Evolutionary conservation across 805 yeast species (phyloP).

Genomic region (Hanseniaspora occidentalis): DNA sequence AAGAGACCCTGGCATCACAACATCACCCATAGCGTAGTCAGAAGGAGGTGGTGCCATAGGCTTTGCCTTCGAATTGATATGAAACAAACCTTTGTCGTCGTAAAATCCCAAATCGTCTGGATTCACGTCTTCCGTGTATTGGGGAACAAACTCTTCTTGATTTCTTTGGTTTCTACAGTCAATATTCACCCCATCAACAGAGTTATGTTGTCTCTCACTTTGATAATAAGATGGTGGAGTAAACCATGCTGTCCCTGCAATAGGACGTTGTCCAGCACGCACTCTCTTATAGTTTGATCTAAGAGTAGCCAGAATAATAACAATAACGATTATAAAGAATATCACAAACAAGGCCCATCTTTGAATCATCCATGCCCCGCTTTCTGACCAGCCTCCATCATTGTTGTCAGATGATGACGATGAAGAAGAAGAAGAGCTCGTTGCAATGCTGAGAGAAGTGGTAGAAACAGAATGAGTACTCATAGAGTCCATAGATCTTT

Average conservation of each 20-base stretch:
- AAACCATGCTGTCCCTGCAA: slow-evolving; percentile 59
- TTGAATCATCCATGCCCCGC: slow-evolving; percentile 26
- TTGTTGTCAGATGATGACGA: not conserved
- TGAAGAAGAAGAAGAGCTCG: not conserved
- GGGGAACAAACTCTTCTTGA: slow-evolving; percentile 46
- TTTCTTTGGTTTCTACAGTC: slow-evolving; percentile 10
- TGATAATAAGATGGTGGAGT: slow-evolving; percentile 55
- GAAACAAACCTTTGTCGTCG: slow-evolving; percentile 47
- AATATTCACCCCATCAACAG: slow-evolving; percentile 13
- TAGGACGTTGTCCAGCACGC: slow-evolving; percentile 33
- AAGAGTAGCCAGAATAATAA: slow-evolving; percentile 38
- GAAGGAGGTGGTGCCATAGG: slow-evolving; percentile 20
- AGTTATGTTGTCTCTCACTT: slow-evolving; percentile 44
- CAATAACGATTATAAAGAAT: slow-evolving; percentile 35
- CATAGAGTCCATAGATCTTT: not conserved
- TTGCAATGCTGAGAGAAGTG: too few relatives aligned
- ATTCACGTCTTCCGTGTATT: slow-evolving; percentile 53
- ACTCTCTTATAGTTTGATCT: slow-evolving; percentile 41
- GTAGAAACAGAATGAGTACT: not conserved
- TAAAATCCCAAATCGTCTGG: slow-evolving; percentile 71
- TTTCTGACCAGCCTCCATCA: not conserved
- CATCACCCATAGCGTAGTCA: too few relatives aligned
- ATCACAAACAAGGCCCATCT: slow-evolving; percentile 59
- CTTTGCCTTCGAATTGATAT: slow-evolving; percentile 24
- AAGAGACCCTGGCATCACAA: too few relatives aligned